Evolutionary conservation across 148 eudicot genomes (phyloP), one percentile per base, ranked within the genome.

Genomic region (Amaranthus hypochondriacus): DNA sequence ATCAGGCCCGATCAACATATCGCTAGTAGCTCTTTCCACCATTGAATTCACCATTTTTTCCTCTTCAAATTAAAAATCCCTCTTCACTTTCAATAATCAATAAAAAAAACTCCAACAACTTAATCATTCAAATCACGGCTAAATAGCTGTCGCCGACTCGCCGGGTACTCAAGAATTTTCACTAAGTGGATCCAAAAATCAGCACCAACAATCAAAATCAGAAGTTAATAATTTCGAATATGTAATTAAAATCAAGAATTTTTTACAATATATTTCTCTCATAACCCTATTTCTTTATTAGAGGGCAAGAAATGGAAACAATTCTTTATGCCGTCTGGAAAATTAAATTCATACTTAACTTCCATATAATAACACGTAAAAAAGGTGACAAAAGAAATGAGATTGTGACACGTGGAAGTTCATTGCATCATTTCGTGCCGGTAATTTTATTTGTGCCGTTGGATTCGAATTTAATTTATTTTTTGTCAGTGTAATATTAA

Each of bases 1-100:
- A 89, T 94, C 98, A 9, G 98, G 96, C 46, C 98, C 98, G 72
- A 94, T 91, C 66, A 94, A 85, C 93, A 91, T 82, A 62, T 84
- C 85, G 81, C 87, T 91, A 62, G 98, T 93, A 56, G 98, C 98
- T 73, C 97, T 82, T 57, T 88, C 98, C 67, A 93, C 98, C 89
- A 89, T 73, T 4, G 93, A 57, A 84, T 88, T 91, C 85, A 93
- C 98, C 98, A 93, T 93, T 48, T 81, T 57, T 63, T 0, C 5
- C 6, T 21, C 2, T 47, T 43, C 43, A 56, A 58, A 66, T 48
- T 57, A 28, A 28, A 28, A 28, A 28, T 28, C 2, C 64, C 39
- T 75, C 56, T 66, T 0, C 46, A 44, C 6, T 8, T 15, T 44
- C 56, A 8, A 51, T 10, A 56, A 56, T 21, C 52, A 42, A 70